Evolutionary conservation across 352 stramenopile genomes (phyloP), one percentile per base, ranked within the genome.

Genomic region (Pythium plurisporium): DNA sequence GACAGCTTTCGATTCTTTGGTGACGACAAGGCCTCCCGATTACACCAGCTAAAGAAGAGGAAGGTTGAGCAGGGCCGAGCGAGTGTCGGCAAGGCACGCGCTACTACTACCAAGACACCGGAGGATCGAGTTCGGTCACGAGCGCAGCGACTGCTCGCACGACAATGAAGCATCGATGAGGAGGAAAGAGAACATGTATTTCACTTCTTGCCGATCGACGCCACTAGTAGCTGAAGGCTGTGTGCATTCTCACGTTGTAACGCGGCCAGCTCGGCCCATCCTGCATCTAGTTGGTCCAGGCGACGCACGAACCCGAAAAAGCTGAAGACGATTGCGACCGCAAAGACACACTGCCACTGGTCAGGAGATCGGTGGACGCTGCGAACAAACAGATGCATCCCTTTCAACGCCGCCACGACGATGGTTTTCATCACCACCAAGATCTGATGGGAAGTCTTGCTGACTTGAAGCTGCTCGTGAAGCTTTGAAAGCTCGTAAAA

Each of bases 1-100:
- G 64, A 72, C 44, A 67, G 23, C 22, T 90, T 87, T 48, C 67
- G 82, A 64, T 70, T 79, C 52, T 90, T 90, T 74, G 79, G 79
- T 5, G 76, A 89, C 25, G 48, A 60, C 7, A 38, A 73, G 30
- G 73, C 65, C 1, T 87, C 76, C 27, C 72, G 84, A 26, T 51
- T 87, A 50, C 75, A 82, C 52, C 73, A 69, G 2, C 54, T 87
- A 37, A 81, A 82, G 52, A 61, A 55, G 19, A 56, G 49, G 7
- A 77, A 69, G 19, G 26, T 23, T 4, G 41, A 64, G 27, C 36
- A 62, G 26, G 38, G 6, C 31, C 10, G 15, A 6, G 15, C 30
- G 48, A 37, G 5, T 5, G 19, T 15, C 23, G n/a, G 8, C 25
- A 25, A 11, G 5, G 14, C 3, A 14, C 26, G 19, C 23, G 15